Evolutionary conservation across 192 early-diverging fungal species (phyloP).

Genomic region (Backusella australiensis): DNA sequence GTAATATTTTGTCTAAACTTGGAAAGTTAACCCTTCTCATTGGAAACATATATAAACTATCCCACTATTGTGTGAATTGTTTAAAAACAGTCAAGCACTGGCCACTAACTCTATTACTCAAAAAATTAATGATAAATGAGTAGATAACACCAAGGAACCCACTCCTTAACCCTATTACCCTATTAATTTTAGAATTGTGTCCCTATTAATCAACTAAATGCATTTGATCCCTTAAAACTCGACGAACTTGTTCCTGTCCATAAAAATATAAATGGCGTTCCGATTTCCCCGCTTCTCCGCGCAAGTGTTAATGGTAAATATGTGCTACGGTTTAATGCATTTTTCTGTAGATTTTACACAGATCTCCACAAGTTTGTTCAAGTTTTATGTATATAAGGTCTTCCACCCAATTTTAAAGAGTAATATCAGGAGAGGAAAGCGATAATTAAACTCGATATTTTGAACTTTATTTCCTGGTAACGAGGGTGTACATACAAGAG

Average conservation of each 20-base stretch:
- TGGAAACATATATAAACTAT: not conserved
- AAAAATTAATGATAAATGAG: not conserved
- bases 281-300: not conserved
- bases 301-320: not conserved
- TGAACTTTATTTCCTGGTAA: too few relatives aligned
- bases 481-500: too few relatives aligned
- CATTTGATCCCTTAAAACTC: not conserved
- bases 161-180: not conserved
- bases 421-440: too few relatives aligned
- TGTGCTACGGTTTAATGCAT: not conserved
- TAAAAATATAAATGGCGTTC: not conserved
- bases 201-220: not conserved
- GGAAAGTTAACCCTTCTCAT: not conserved
- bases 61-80: not conserved
- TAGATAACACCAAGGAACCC: not conserved
- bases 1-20: not conserved
- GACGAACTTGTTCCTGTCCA: not conserved
- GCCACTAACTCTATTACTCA: not conserved
- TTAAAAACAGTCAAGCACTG: not conserved
- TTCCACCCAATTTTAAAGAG: too few relatives aligned
- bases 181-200: not conserved
- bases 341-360: too few relatives aligned
- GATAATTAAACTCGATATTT: too few relatives aligned
- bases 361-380: too few relatives aligned
- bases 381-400: too few relatives aligned